These are phyloP conservation scores for Eucalyptus grandis DNA, from an alignment of 345 rosid species.

Conservation along the genomic window DNA sequence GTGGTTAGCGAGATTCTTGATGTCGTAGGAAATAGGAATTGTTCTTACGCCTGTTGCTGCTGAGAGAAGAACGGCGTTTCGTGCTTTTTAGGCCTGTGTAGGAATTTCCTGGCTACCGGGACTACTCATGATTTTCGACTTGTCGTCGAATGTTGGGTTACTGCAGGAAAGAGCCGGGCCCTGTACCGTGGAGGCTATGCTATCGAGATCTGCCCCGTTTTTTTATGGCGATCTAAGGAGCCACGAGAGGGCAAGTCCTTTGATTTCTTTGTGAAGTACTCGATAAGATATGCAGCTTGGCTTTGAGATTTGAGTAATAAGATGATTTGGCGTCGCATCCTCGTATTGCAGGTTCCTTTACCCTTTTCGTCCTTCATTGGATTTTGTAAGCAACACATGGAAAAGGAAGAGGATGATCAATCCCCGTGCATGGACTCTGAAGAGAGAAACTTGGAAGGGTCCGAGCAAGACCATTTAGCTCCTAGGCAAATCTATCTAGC, in stretches of 20 bases:
- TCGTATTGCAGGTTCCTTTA: constrained; percentile 46
- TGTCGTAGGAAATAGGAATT: background rate
- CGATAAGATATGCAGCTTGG: background rate
- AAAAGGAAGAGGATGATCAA: constrained; percentile 4
- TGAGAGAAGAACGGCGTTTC: background rate
- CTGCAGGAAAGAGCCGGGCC: constrained; percentile 57
- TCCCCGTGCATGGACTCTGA: constrained; percentile 1
- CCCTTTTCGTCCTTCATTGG: constrained; percentile 61
- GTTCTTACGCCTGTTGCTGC: background rate
- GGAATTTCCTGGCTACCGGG: background rate
- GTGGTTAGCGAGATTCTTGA: background rate
- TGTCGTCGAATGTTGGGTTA: background rate
- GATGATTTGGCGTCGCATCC: background rate
- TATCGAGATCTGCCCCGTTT: constrained; percentile 54
- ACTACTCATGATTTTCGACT: background rate
- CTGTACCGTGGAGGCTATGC: constrained; percentile 65
- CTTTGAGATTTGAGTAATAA: background rate
- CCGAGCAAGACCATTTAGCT: constrained; percentile 5
- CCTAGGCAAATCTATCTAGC: constrained; percentile 69
- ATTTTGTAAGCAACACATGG: constrained; percentile 48
- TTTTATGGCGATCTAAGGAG: constrained; percentile 80
- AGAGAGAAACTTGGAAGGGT: background rate
- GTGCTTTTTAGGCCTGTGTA: background rate
- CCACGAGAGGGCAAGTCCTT: constrained; percentile 66
- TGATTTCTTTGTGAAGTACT: background rate